These are phyloP conservation scores for Pilobolus umbonatus DNA, from an alignment of 192 early-diverging fungal species.

Conservation along the genomic window DNA sequence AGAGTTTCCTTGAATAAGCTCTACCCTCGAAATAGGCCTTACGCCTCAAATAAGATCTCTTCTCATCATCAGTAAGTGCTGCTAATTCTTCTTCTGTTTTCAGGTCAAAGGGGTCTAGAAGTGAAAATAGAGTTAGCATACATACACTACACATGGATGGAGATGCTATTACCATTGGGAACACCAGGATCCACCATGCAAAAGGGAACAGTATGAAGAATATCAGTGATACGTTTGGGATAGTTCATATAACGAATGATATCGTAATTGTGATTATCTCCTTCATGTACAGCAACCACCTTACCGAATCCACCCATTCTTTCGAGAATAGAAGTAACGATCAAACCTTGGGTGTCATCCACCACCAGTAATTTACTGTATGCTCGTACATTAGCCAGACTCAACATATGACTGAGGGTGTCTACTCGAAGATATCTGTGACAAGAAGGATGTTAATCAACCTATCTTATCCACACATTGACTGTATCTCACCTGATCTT, in stretches of 20 bases:
- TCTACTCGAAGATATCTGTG: slow-evolving; percentile 64
- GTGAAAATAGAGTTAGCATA: background rate
- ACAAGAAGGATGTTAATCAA: no score
- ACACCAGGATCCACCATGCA: slow-evolving; percentile 52
- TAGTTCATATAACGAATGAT: slow-evolving; percentile 76
- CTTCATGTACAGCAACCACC: slow-evolving; percentile 70
- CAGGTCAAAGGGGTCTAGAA: slow-evolving; percentile 7
- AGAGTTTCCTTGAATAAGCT: slow-evolving; percentile 42
- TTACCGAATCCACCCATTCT: slow-evolving; percentile 64
- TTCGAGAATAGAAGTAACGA: slow-evolving; percentile 76
- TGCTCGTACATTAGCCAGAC: slow-evolving; percentile 76
- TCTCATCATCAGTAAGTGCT: slow-evolving; percentile 31
- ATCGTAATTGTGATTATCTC: slow-evolving; percentile 69
- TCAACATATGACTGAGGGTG: slow-evolving; percentile 87
- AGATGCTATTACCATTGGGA: slow-evolving; percentile 56
- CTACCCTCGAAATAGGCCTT: slow-evolving; percentile 45
- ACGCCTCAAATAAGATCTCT: slow-evolving; percentile 48
- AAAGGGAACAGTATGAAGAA: slow-evolving; percentile 69
- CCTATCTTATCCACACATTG: background rate
- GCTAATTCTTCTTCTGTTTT: slow-evolving; percentile 12
- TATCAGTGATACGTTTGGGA: slow-evolving; percentile 40
- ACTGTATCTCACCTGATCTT: slow-evolving; percentile 80
- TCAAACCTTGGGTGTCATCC: slow-evolving; percentile 88
- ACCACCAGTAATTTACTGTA: slow-evolving; percentile 68
- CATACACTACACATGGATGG: no score